Evolutionary conservation across 2,329 filamentous ascomycete genomes (phyloP), one percentile per base, ranked within the genome.

Genomic region (Rosellinia necatrix): DNA sequence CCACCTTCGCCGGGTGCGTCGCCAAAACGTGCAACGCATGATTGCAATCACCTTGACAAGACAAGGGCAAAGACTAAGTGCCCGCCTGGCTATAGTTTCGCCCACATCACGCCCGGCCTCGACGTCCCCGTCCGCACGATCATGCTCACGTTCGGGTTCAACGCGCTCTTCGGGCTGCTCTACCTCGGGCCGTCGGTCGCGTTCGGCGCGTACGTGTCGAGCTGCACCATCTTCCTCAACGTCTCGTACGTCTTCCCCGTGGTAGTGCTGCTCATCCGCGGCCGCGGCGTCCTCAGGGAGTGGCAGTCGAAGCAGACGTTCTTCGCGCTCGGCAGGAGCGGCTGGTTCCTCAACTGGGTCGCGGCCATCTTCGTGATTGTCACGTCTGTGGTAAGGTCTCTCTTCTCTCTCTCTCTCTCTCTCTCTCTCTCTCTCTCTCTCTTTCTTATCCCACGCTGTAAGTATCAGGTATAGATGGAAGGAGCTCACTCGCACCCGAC

Each of bases 131-230:
- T 76, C 2, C 70, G 70, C 24, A 69, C 75, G 2, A 74, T 80
- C 12, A 19, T 77, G 4, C 57, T 75, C 6, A 69, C 73, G n/a
- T 74, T 70, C n/a, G 60, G 71, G 4, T 75, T 79, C 59, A 76
- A 79, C 56, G 69, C 75, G 19, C 60, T 76, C 12, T 78, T 80
- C 38, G 77, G 76, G 1, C 70, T 79, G 2, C 67, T 80, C 4
- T 80, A 78, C 52, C 69, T 78, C 0, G 77, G 76, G 1, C 77
- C 75, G 1, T 71, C 71, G 12, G 77, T 78, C 9, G 77, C 78
- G 1, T 80, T 80, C 44, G 75, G 73, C 48, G 76, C 77, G 6
- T 77, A 78, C 55, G 71, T 77, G 0, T 73, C 76, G 3, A 75
- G 72, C 19, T 76, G 72, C 60, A 78, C 76, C 12, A 73, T 79